Percentiles rank a stretch among this genome's conserved stretches.
Conservation (phyloP, 2,329 filamentous ascomycete genomes). For the Colletotrichum sp. region DNA sequence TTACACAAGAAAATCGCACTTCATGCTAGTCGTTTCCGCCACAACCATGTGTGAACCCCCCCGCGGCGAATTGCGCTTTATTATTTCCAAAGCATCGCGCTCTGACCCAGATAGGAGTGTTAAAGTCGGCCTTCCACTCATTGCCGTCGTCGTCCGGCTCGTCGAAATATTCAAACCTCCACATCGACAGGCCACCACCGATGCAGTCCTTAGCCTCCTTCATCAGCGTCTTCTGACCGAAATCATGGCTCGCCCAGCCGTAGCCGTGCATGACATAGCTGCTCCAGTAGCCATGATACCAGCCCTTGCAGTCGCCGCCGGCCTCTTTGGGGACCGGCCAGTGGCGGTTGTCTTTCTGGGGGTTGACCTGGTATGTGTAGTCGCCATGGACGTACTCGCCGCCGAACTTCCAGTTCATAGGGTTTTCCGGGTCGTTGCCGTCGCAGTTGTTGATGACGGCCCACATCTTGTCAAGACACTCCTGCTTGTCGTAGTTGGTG, state of each 20-base stretch:
- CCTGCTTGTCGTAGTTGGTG: constrained; percentile 18
- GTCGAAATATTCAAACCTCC: constrained; percentile 31
- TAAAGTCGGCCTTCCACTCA: constrained; percentile 27
- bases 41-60: not conserved
- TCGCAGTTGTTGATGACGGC: constrained; percentile 34
- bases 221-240: constrained; percentile 27
- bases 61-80: not conserved
- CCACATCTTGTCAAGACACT: constrained; percentile 25
- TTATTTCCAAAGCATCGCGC: constrained; percentile 26
- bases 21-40: not conserved
- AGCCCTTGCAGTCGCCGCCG: constrained; percentile 25
- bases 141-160: constrained; percentile 25
- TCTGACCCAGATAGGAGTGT: constrained; percentile 26
- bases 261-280: constrained; percentile 26
- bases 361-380: constrained; percentile 29
- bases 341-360: constrained; percentile 21
- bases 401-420: constrained; percentile 35
- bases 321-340: constrained; percentile 27
- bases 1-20: not conserved
- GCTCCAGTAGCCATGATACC: constrained; percentile 23
- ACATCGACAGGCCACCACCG: constrained; percentile 24
- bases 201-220: constrained; percentile 23
- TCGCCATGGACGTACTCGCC: constrained; percentile 27
- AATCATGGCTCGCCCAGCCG: constrained; percentile 29
- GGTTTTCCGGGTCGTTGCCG: constrained; percentile 27